Conservation (phyloP, 1,139 yeast genomes). For the Suhomyces panamericanus region DNA sequence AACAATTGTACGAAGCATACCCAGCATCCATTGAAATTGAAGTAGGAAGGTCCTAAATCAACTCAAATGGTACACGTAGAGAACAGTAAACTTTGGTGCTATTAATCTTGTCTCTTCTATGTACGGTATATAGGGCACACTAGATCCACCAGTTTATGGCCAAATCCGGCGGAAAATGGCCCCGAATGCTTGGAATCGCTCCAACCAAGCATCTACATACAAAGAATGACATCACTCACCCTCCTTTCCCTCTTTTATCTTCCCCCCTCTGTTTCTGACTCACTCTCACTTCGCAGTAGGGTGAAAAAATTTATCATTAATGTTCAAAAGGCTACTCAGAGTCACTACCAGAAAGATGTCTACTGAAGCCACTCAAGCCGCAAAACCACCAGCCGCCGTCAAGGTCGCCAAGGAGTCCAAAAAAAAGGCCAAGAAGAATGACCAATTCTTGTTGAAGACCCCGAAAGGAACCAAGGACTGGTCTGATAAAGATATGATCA, state of each 20-base stretch:
- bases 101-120: no score
- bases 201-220: no score
- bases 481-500: conserved; percentile 96
- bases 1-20: no score
- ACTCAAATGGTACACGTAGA: no score
- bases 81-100: no score
- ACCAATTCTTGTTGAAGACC: conserved; percentile 72
- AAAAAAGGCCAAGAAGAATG: conserved; percentile 37
- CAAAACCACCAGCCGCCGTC: conserved; percentile 17
- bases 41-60: no score
- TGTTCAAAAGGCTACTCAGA: conserved; percentile 15
- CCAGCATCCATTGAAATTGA: no score
- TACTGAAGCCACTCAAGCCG: conserved; percentile 13
- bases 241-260: not conserved
- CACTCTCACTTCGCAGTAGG: conserved; percentile 2
- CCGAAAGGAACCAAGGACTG: conserved; percentile 98
- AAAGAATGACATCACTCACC: not conserved
- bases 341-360: conserved; percentile 24
- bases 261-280: not conserved
- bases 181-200: no score
- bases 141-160: no score
- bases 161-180: no score
- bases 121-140: no score
- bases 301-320: conserved; percentile 7
- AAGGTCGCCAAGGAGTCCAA: conserved; percentile 16